Evolutionary conservation across 2,329 filamentous ascomycete genomes (phyloP).

Genomic region (Penicillium sp.): DNA sequence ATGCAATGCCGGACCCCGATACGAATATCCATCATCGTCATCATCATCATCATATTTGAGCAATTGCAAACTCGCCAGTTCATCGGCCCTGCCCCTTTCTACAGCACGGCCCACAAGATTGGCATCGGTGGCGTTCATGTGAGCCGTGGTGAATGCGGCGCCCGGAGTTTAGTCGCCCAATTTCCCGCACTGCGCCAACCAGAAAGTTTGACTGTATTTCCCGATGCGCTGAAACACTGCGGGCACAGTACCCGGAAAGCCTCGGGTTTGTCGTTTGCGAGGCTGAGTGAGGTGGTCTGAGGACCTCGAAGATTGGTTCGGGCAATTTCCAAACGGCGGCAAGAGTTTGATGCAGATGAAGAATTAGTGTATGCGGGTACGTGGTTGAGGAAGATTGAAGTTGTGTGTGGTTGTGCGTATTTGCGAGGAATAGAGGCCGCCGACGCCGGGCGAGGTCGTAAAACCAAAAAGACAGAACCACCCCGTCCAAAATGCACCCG

Average conservation of each 20-base stretch:
- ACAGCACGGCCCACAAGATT: neutral
- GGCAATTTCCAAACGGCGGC: neutral
- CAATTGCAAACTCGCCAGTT: constrained; percentile 2
- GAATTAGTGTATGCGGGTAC: neutral
- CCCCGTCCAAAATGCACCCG: constrained; percentile 33
- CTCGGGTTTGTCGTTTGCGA: neutral
- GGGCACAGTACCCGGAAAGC: neutral
- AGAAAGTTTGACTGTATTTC: neutral
- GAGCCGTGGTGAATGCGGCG: neutral
- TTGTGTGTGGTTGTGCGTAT: neutral
- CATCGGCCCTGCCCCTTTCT: neutral
- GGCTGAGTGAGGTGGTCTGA: neutral
- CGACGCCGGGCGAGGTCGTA: constrained; percentile 32
- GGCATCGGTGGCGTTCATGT: neutral
- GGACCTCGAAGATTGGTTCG: neutral
- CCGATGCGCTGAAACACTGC: neutral
- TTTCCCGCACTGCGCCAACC: neutral
- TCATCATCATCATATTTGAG: too few relatives aligned
- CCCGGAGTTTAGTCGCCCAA: neutral
- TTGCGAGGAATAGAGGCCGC: constrained; percentile 15
- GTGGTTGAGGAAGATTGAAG: neutral
- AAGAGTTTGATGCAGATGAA: neutral
- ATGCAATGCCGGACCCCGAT: constrained; percentile 19
- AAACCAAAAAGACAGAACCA: constrained; percentile 31
- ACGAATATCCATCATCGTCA: neutral